Evolutionary conservation across 2,329 filamentous ascomycete species (phyloP).

Genomic region (Botryotinia globosa): DNA sequence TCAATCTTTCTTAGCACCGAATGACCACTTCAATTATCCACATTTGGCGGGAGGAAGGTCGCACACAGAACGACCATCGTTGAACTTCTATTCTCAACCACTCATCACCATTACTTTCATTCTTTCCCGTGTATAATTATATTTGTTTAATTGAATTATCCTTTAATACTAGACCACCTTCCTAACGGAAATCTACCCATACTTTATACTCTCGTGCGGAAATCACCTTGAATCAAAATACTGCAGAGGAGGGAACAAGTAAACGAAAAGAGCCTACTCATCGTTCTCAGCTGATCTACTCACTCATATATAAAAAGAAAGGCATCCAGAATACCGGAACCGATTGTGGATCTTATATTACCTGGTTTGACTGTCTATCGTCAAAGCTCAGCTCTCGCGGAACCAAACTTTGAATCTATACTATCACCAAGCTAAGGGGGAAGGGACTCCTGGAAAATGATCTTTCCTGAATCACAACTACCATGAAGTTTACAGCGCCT

Average conservation of each 20-base stretch:
- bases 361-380: background rate
- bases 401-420: slow-evolving; percentile 19
- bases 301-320: slow-evolving; percentile 16
- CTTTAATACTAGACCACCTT: background rate
- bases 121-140: slow-evolving; percentile 14
- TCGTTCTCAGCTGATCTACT: slow-evolving; percentile 14
- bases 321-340: background rate
- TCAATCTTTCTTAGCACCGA: background rate
- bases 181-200: background rate
- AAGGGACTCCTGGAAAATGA: slow-evolving; percentile 37
- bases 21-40: slow-evolving; percentile 5
- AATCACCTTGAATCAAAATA: background rate
- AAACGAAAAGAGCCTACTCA: background rate
- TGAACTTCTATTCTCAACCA: slow-evolving; percentile 17
- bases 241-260: slow-evolving; percentile 4
- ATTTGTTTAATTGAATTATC: slow-evolving; percentile 15
- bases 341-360: slow-evolving; percentile 15
- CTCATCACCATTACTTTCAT: slow-evolving; percentile 5
- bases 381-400: slow-evolving; percentile 13
- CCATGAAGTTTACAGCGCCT: slow-evolving; percentile 41
- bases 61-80: slow-evolving; percentile 12
- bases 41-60: slow-evolving; percentile 13
- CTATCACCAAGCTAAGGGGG: slow-evolving; percentile 23
- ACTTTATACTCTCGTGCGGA: background rate
- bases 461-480: slow-evolving; percentile 36